Evolutionary conservation across 2,329 filamentous ascomycete genomes (phyloP).

Genomic region (Arthrobotrys musiformis): DNA sequence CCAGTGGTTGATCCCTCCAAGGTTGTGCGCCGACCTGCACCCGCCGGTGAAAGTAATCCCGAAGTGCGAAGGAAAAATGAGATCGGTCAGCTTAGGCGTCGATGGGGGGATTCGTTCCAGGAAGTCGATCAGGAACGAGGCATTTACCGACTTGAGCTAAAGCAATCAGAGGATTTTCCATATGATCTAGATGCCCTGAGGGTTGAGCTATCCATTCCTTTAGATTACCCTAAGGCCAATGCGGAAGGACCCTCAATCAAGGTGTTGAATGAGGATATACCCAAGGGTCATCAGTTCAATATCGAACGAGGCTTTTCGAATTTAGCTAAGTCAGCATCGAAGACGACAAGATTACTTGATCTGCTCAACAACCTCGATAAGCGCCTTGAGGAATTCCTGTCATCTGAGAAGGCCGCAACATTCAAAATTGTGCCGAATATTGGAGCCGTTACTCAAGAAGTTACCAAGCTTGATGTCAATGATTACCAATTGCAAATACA

Average conservation of each 20-base stretch:
- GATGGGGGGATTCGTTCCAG: slow-evolving; percentile 50
- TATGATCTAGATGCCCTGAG: slow-evolving; percentile 55
- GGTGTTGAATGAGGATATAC: slow-evolving; percentile 57
- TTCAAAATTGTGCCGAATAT: slow-evolving; percentile 57
- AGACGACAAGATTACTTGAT: slow-evolving; percentile 56
- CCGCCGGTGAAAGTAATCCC: slow-evolving; percentile 51
- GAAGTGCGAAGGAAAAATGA: slow-evolving; percentile 53
- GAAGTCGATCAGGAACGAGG: slow-evolving; percentile 43
- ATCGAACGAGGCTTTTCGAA: slow-evolving; percentile 57
- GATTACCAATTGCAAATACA: slow-evolving; percentile 14
- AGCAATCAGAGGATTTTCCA: slow-evolving; percentile 56
- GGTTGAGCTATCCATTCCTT: slow-evolving; percentile 50
- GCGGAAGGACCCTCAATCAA: slow-evolving; percentile 46
- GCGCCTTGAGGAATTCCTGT: slow-evolving; percentile 54
- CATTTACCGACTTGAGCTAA: slow-evolving; percentile 38
- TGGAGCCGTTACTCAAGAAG: slow-evolving; percentile 3
- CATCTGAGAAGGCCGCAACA: slow-evolving; percentile 55
- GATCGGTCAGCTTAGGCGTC: slow-evolving; percentile 55
- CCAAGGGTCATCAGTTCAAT: slow-evolving; percentile 55
- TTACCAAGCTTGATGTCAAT: slow-evolving; percentile 37
- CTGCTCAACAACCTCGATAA: slow-evolving; percentile 57
- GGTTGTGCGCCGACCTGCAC: slow-evolving; percentile 43
- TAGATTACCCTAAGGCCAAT: slow-evolving; percentile 30
- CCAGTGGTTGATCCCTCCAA: slow-evolving; percentile 45
- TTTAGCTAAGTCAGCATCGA: slow-evolving; percentile 33